Evolutionary conservation across 139 green algal genomes (phyloP).

Genomic region (Marvania coccoides): DNA sequence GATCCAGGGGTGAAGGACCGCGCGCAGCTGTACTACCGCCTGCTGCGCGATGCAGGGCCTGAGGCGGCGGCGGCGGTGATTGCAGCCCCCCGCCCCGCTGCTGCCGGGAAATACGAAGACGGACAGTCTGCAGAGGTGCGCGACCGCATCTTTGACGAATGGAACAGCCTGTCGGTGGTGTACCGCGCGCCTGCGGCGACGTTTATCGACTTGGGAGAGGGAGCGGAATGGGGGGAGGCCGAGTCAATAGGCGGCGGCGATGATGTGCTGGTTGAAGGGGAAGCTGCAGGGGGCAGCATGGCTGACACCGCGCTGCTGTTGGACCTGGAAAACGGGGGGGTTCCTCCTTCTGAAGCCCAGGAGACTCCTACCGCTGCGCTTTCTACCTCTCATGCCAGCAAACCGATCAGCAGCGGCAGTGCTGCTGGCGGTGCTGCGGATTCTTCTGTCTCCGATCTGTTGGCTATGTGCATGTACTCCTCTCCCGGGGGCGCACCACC

Average conservation of each 20-base stretch:
- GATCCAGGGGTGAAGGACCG: conserved; percentile 82
- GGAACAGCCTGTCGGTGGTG: conserved; percentile 84
- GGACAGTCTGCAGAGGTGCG: conserved; percentile 47
- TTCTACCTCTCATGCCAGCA: neutral
- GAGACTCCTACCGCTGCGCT: neutral
- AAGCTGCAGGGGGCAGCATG: neutral
- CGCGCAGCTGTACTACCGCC: conserved; percentile 80
- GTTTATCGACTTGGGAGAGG: conserved; percentile 33
- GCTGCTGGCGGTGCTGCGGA: neutral
- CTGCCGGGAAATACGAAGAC: conserved; percentile 42
- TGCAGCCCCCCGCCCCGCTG: conserved; percentile 2
- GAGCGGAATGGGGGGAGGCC: neutral
- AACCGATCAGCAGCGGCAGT: too few species aligned
- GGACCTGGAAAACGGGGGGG: conserved; percentile 3
- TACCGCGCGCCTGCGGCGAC: conserved; percentile 50
- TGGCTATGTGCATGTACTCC: too few species aligned
- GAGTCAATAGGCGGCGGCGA: neutral
- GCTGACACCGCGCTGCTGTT: conserved; percentile 6
- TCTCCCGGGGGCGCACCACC: too few species aligned
- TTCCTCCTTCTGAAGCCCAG: too few species aligned
- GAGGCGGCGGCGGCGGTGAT: conserved; percentile 47
- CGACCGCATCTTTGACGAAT: conserved; percentile 87
- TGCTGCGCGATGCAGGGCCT: neutral
- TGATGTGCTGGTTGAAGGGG: neutral
- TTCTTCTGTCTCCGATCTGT: neutral